Conservation (phyloP, 2,329 filamentous ascomycete species). For the Pseudophaeomoniella oleicola region DNA sequence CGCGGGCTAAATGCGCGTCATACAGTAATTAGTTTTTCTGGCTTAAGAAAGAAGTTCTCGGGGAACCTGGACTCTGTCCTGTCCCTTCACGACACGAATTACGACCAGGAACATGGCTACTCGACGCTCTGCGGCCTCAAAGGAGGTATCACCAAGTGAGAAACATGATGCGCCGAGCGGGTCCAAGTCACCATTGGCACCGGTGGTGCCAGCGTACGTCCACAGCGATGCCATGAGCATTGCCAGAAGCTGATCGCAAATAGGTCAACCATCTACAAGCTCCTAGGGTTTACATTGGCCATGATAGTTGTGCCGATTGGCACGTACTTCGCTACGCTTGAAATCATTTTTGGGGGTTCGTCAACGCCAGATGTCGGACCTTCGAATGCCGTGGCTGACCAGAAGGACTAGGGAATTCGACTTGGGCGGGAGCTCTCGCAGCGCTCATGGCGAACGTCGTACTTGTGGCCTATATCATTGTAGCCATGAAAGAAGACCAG, state of each 20-base stretch:
- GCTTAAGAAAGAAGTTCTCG: too few relatives aligned
- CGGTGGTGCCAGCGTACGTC: conserved; percentile 65
- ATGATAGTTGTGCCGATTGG: conserved; percentile 82
- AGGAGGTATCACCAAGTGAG: too few relatives aligned
- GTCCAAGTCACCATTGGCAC: conserved; percentile 61
- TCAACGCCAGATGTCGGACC: conserved; percentile 3
- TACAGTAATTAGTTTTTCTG: too few relatives aligned
- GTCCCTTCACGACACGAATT: too few relatives aligned
- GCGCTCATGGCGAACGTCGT: conserved; percentile 87
- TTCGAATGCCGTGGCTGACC: not conserved
- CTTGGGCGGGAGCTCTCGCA: conserved; percentile 70
- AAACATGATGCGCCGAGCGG: too few relatives aligned
- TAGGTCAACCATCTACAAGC: conserved; percentile 63
- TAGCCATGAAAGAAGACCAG: conserved; percentile 80
- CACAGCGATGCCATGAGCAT: not conserved
- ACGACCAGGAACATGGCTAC: too few relatives aligned
- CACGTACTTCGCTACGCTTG: conserved; percentile 71
- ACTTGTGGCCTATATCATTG: conserved; percentile 75
- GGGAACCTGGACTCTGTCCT: too few relatives aligned
- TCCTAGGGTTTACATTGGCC: conserved; percentile 76
- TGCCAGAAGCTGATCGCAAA: too few relatives aligned
- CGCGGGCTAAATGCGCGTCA: too few relatives aligned
- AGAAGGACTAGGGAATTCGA: conserved; percentile 58
- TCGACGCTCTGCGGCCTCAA: too few relatives aligned
- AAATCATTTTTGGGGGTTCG: conserved; percentile 63